phyloP scores from a whole-genome alignment of 2,329 filamentous ascomycete genomes.

The Annulohypoxylon truncatum region DNA sequence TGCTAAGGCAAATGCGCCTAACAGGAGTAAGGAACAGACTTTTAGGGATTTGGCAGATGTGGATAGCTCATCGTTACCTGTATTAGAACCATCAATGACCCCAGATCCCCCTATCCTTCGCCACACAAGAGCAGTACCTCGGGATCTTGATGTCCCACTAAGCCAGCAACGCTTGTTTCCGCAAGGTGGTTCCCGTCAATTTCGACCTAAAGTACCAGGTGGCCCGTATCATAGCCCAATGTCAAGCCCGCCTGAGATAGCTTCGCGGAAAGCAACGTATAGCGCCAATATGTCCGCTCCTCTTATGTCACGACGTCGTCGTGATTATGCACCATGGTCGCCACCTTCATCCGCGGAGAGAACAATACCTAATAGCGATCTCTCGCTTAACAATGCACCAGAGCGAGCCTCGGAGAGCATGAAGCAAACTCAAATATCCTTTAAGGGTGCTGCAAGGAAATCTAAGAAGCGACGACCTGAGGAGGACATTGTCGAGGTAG shows the following conservation, averaged over 20 bases:
- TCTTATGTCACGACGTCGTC: conserved; percentile 22
- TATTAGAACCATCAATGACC: conserved; percentile 27
- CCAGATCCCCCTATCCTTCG: conserved; percentile 48
- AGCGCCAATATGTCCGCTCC: conserved; percentile 4
- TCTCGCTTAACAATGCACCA: neutral
- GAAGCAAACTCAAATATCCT: conserved; percentile 47
- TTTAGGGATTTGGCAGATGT: neutral
- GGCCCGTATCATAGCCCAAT: conserved; percentile 45
- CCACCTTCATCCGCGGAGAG: conserved; percentile 47
- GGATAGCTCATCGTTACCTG: neutral
- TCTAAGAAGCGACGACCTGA: conserved; percentile 14
- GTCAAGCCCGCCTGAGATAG: conserved; percentile 34
- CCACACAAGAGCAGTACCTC: conserved; percentile 44
- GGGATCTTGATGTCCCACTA: conserved; percentile 46
- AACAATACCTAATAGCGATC: neutral
- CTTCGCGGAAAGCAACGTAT: conserved; percentile 1
- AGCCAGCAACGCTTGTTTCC: conserved; percentile 28
- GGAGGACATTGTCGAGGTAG: neutral
- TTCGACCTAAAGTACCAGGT: conserved; percentile 31
- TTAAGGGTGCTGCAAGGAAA: conserved; percentile 24
- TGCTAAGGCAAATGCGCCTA: conserved; percentile 52
- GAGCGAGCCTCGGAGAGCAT: conserved; percentile 21
- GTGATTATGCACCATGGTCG: conserved; percentile 44
- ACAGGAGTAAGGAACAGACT: neutral
- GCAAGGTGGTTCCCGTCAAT: conserved; percentile 6